phyloP scores from a whole-genome alignment of 179 eudicot genomes.

The Silene coronaria region DNA sequence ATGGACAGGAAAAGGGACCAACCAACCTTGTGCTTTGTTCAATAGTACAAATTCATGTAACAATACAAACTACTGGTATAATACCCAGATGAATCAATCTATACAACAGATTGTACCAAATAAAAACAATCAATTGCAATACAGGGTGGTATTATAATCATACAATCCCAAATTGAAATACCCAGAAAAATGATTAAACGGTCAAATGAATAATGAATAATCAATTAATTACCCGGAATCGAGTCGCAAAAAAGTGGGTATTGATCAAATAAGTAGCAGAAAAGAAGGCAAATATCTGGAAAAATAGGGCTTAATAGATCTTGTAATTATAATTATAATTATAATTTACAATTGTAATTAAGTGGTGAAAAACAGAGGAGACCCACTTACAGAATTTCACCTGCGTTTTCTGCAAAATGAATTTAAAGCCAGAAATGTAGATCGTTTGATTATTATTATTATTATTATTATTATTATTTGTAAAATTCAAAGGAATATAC shows the following conservation, averaged over 20 bases:
- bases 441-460: no score
- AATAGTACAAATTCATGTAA: neutral
- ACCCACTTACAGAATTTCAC: neutral
- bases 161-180: constrained; percentile 5
- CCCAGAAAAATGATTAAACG: constrained; percentile 16
- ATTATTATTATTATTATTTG: no score
- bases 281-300: constrained; percentile 1
- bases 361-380: constrained; percentile 1
- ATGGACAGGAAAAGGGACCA: constrained; percentile 27
- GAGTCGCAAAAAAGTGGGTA: neutral
- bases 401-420: neutral
- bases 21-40: neutral
- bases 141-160: neutral
- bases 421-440: neutral
- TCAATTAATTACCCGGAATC: constrained; percentile 11
- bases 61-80: neutral
- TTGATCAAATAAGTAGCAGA: neutral
- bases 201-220: constrained; percentile 10
- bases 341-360: neutral
- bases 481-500: neutral
- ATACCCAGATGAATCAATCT: constrained; percentile 1
- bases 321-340: constrained; percentile 1
- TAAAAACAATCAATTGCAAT: neutral
- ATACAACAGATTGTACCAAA: neutral
- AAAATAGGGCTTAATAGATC: neutral